Base-by-base conservation (phyloP, 2,329 filamentous ascomycete genomes). In the Microdochium trichocladiopsis region DNA sequence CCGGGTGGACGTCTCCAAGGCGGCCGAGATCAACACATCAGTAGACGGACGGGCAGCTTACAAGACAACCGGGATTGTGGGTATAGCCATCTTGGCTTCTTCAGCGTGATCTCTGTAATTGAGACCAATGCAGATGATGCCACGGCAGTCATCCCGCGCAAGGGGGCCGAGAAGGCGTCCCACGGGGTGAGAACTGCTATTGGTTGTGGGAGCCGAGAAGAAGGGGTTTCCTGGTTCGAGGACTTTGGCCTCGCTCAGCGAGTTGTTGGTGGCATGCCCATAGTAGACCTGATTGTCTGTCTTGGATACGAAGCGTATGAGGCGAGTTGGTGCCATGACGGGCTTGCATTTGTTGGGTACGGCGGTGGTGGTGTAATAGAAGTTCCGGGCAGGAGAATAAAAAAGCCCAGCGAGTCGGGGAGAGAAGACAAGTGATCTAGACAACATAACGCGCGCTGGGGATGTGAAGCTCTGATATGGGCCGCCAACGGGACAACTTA, bases 41-140 rank as follows among this genome's bases (percentile, higher is more conserved):
- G n/a, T n/a, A n/a, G n/a, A n/a, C n/a, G n/a, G n/a, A n/a, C n/a
- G n/a, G n/a, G n/a, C 28, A 21, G 52, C 60, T 56, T 61, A 70
- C 67, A 81, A 83, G 25, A 84, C 65, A 4, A 77, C 78, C 1
- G 82, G 80, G 22, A 82, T 70, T 0, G 71, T 68, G 0, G 81
- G 80, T 24, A 82, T 68, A 3, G 69, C 60, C 60, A 82, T 71
- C 48, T 73, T 72, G 57, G 78, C 75, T 60, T 83, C 79, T 18
- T 70, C 71, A 24, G 67, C 66, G 47, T 70, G 66, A 37, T 69
- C 65, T 22, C 61, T 62, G 51, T 70, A 70, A 55, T 84, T 83
- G 55, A 84, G 58, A 0, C 80, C 80, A 55, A 84, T 78, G 58
- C 80, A 82, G 48, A 79, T 72, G 50, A 84, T 80, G 0, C 78